Evolutionary conservation across 495 filamentous ascomycete species (phyloP).

Genomic region (Daldinia vernicosa): DNA sequence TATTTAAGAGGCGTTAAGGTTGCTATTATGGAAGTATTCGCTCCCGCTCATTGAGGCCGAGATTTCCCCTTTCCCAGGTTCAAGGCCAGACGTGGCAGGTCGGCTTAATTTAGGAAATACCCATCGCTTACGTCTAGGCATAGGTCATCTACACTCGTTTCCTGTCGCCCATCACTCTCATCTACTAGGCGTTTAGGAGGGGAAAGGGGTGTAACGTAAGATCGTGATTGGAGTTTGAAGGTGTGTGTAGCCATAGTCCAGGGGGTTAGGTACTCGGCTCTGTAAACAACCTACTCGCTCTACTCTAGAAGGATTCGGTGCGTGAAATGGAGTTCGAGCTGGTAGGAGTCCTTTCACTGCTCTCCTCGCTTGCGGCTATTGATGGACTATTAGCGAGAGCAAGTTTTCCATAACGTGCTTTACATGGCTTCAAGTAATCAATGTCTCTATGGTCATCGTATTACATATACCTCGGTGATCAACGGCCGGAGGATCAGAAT

Average conservation of each 20-base stretch:
- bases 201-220: background rate
- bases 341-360: background rate
- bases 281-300: background rate
- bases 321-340: background rate
- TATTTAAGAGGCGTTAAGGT: slow-evolving; percentile 1
- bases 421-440: background rate
- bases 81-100: background rate
- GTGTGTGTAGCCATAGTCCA: background rate
- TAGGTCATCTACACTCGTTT: background rate
- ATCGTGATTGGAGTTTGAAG: background rate
- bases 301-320: background rate
- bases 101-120: background rate
- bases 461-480: background rate
- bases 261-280: background rate
- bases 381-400: background rate
- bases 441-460: background rate
- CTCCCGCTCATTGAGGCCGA: slow-evolving; percentile 20
- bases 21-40: slow-evolving; percentile 24
- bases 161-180: background rate
- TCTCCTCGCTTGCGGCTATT: background rate
- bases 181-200: background rate
- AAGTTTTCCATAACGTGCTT: background rate
- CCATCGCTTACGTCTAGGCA: background rate
- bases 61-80: background rate
- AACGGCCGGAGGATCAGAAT: background rate